Base-by-base conservation (phyloP, 2,329 filamentous ascomycete species). In the Coniochaeta sp. region DNA sequence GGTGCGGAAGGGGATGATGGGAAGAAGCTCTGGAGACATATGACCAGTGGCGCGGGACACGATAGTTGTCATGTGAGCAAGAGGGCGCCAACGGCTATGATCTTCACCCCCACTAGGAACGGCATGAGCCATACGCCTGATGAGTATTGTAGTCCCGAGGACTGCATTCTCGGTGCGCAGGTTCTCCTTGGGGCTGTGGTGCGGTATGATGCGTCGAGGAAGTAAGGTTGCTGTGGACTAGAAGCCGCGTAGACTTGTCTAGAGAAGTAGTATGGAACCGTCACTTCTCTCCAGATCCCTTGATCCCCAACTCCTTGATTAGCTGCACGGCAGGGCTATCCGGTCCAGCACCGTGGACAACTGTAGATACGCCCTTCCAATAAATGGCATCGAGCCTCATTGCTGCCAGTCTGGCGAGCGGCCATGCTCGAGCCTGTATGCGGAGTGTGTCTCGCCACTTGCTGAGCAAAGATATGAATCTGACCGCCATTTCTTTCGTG, bases 71-170 rank as follows among this genome's bases (percentile, higher is more conserved):
- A 82, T 55, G 76, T 82, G 6, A 82, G 75, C 42, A 74, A 76
- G 56, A 69, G 71, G 32, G 80, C 78, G 42, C 83, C 82, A 14
- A 84, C 82, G 2, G 77, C 78, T 40, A 86, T 86, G 82, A 81
- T 86, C 26, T 86, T 86, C 58, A 78, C 85, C 16, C 81, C 82
- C 4, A 85, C 80, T 56, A 76, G 72, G 60, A 77, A 83, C 58
- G 83, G 83, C 1, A 67, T 86, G 18, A 83, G 79, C 58, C 83
- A 86, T 61, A 78, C 85, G 58, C 82, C 83, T 2, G 72, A 77
- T 42, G 83, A 86, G 60, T 85, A 81, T 59, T 79, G 78, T 32
- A 77, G 74, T 38, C 72, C 75, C 0, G 79, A 82, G 46, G 80
- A 85, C 60, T 85, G 80, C 60, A 72, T 74, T 4, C 71, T 75